Evolutionary conservation across 805 yeast genomes (phyloP).

Genomic region (Hanseniaspora pseudoguilliermondii): DNA sequence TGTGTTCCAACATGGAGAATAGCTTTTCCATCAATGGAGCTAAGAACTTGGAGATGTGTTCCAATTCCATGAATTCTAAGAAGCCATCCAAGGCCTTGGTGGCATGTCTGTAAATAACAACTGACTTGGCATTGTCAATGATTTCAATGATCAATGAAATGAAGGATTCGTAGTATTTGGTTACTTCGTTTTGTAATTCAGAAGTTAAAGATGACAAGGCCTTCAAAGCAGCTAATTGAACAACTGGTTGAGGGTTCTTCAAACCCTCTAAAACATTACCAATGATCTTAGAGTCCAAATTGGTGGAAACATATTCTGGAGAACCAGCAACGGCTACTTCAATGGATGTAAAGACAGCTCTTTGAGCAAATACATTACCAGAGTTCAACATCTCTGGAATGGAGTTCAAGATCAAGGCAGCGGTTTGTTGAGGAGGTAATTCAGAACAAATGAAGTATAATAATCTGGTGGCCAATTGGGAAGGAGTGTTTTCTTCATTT

Average conservation of each 20-base stretch:
- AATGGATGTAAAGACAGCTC: slow-evolving; percentile 73
- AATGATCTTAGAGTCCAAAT: slow-evolving; percentile 51
- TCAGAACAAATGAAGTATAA: slow-evolving; percentile 66
- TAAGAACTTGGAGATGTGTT: slow-evolving; percentile 67
- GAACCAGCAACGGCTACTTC: slow-evolving; percentile 84
- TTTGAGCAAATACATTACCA: slow-evolving; percentile 60
- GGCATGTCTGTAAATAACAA: slow-evolving; percentile 78
- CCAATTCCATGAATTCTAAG: slow-evolving; percentile 81
- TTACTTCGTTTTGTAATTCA: slow-evolving; percentile 73
- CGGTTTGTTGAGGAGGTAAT: slow-evolving; percentile 86
- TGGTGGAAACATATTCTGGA: slow-evolving; percentile 77
- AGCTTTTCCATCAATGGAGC: slow-evolving; percentile 84
- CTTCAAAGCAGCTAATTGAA: slow-evolving; percentile 75
- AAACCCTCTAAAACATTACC: slow-evolving; percentile 65
- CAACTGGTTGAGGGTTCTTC: slow-evolving; percentile 59
- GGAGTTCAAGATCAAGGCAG: slow-evolving; percentile 61
- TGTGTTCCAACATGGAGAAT: slow-evolving; percentile 66
- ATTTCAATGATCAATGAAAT: slow-evolving; percentile 77
- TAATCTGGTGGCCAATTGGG: slow-evolving; percentile 65
- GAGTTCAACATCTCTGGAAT: slow-evolving; percentile 47
- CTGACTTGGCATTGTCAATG: slow-evolving; percentile 73
- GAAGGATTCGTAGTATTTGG: slow-evolving; percentile 69
- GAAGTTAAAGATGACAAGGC: slow-evolving; percentile 65
- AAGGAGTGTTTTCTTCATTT: slow-evolving; percentile 78
- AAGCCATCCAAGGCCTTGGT: slow-evolving; percentile 84